These are phyloP conservation scores for Xanthoceras sorbifolium DNA, from an alignment of 345 rosid genomes.

Conservation along the genomic window DNA sequence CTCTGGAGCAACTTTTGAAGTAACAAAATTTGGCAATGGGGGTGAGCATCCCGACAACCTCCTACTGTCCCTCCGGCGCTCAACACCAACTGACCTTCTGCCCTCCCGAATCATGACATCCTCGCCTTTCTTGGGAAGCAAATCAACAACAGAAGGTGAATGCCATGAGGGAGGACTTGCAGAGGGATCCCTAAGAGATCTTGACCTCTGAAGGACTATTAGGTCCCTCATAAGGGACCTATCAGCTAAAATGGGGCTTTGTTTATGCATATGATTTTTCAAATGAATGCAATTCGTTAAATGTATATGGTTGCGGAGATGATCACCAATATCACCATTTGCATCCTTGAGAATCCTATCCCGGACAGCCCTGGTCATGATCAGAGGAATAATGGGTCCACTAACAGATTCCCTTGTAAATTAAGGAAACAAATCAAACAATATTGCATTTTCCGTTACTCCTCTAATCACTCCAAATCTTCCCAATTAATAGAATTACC, in stretches of 20 bases:
- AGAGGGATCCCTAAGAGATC: slow-evolving; percentile 90
- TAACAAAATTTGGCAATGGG: slow-evolving; percentile 45
- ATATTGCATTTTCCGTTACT: slow-evolving; percentile 42
- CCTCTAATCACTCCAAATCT: slow-evolving; percentile 21
- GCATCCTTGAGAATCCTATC: slow-evolving; percentile 81
- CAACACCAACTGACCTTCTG: slow-evolving; percentile 62
- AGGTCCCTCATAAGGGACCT: slow-evolving; percentile 94
- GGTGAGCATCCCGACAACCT: slow-evolving; percentile 66
- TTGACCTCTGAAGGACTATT: slow-evolving; percentile 80
- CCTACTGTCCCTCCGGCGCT: slow-evolving; percentile 53
- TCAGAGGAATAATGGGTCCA: slow-evolving; percentile 42
- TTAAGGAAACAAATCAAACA: slow-evolving; percentile 38
- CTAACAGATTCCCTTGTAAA: slow-evolving; percentile 22
- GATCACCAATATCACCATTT: slow-evolving; percentile 86
- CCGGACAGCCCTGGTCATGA: slow-evolving; percentile 78
- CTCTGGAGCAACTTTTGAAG: slow-evolving; percentile 69
- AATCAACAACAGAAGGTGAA: slow-evolving; percentile 72
- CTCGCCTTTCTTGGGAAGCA: slow-evolving; percentile 58
- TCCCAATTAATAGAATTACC: slow-evolving; percentile 20
- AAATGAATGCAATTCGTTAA: slow-evolving; percentile 95
- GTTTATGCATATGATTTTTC: slow-evolving; percentile 99
- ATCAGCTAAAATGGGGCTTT: slow-evolving; percentile 74
- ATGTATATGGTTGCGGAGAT: slow-evolving; percentile 94
- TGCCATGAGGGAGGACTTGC: slow-evolving; percentile 86
- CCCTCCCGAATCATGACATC: slow-evolving; percentile 49